Evolutionary conservation across 192 early-diverging fungal species (phyloP).

Genomic region (Umbelopsis sp.): DNA sequence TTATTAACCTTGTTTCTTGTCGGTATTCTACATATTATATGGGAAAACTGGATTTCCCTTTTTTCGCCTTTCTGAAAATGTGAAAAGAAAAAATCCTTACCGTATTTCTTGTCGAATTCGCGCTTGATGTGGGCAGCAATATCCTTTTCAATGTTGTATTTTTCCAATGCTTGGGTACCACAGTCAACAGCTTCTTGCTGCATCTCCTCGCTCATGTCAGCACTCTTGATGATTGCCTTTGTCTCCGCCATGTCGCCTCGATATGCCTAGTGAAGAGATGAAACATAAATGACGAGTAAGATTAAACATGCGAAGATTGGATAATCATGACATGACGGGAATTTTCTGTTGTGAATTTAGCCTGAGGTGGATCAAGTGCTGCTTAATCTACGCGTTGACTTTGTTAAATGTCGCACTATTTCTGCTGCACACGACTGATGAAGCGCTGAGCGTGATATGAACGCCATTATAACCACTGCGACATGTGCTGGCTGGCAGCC

Average conservation of each 20-base stretch:
- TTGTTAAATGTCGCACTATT: too few relatives aligned
- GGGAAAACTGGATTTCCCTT: too few relatives aligned
- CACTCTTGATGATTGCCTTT: conserved; percentile 94
- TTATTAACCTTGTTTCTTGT: neutral
- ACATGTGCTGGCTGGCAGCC: too few relatives aligned
- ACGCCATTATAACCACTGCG: too few relatives aligned
- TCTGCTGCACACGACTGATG: too few relatives aligned
- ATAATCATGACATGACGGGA: neutral
- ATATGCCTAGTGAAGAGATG: neutral
- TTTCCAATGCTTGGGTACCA: conserved; percentile 85
- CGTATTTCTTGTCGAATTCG: conserved; percentile 98
- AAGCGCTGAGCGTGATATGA: too few relatives aligned
- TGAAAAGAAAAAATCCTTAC: conserved; percentile 10
- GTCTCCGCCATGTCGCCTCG: conserved; percentile 64
- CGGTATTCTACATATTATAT: neutral
- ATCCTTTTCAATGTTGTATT: conserved; percentile 97
- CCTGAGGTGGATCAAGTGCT: neutral
- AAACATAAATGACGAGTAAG: neutral
- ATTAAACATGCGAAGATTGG: too few relatives aligned
- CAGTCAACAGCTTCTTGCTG: conserved; percentile 91
- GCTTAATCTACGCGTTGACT: too few relatives aligned
- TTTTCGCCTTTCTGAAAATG: neutral
- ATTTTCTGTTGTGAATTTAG: too few relatives aligned
- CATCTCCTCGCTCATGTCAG: conserved; percentile 98
- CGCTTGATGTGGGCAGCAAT: conserved; percentile 98